Evolutionary conservation across 768 basidiomycete species (phyloP), one percentile per base, ranked within the genome.

Genomic region (Mycena crocata): DNA sequence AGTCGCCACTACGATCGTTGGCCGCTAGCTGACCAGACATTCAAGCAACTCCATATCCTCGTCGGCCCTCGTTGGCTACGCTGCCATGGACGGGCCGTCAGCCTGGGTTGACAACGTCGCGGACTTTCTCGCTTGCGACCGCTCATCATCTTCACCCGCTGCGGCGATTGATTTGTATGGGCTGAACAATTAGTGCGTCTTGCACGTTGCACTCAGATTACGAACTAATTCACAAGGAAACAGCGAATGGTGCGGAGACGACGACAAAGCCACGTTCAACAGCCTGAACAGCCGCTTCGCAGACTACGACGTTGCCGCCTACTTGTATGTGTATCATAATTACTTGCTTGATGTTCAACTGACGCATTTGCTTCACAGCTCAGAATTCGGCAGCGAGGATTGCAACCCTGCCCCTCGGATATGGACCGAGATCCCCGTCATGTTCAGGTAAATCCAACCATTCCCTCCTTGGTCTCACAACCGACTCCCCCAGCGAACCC

Each of bases 141-240:
- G 42, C 17, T 44, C 61, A 21, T 79, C 84, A 9, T 78, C 86
- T 87, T 12, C 90, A 84, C 59, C 74, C 82, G 51, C 31, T 6
- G 86, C 87, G 17, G 78, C 92, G 23, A 90, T 98, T 61, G 96
- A 98, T 77, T 71, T 98, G 14, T 97, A 89, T 70, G 96, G 96
- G 39, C 79, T 96, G 56, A 96, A 96, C 79, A 87, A 92, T 78
- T 94, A 94, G 93, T 93, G 72, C 37, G 93, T 83, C 44, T 51
- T 58, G 26, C 42, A 5, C 6, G n/a, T 32, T 14, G 9, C 31
- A 15, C 39, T 13, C 24, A 3, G 21, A 23, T 45, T 26, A 39
- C 39, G 54, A n/a, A n/a, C n/a, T n/a, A 17, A 12, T 54, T 42
- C 14, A 34, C 46, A 49, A 35, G 32, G 70, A 52, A 77, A 51